phyloP scores from a whole-genome alignment of 345 rosid species.

The Adansonia digitata region DNA sequence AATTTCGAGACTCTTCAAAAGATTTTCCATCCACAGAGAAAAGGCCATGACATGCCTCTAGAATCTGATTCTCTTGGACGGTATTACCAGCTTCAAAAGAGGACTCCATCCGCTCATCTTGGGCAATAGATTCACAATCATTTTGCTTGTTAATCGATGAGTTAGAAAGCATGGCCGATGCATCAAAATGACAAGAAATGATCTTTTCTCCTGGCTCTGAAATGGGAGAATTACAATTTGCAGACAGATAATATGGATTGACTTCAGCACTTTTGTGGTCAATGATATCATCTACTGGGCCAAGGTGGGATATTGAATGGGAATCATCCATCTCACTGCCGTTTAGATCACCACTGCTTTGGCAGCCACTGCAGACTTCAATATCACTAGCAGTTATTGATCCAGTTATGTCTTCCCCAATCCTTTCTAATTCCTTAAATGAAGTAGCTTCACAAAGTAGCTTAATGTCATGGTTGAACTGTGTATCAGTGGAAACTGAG shows the following conservation, averaged over 20 bases:
- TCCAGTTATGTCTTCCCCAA: conserved; percentile 13
- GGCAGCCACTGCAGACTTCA: conserved; percentile 14
- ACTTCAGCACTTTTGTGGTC: conserved; percentile 16
- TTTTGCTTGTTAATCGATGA: conserved; percentile 9
- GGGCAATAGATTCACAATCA: conserved; percentile 17
- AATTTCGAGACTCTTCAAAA: conserved; percentile 17
- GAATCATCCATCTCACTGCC: conserved; percentile 29
- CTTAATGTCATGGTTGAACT: conserved; percentile 21
- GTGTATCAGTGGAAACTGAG: conserved; percentile 8
- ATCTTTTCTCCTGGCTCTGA: conserved; percentile 23
- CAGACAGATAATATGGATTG: conserved; percentile 7
- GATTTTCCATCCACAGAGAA: conserved; percentile 16
- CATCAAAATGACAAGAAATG: conserved; percentile 15
- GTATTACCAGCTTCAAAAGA: conserved; percentile 23
- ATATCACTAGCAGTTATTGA: conserved; percentile 18
- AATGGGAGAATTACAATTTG: neutral
- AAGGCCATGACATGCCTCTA: conserved; percentile 15
- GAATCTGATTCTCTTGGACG: conserved; percentile 16
- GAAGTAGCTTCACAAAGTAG: conserved; percentile 26
- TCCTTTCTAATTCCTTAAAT: conserved; percentile 18
- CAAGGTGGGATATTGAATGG: conserved; percentile 15
- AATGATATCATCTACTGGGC: conserved; percentile 21
- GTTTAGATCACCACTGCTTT: conserved; percentile 12
- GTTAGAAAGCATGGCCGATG: conserved; percentile 16
- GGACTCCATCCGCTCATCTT: conserved; percentile 17